Conservation (phyloP, 768 basidiomycete species). For the Phlebiopsis flavidoalba region DNA sequence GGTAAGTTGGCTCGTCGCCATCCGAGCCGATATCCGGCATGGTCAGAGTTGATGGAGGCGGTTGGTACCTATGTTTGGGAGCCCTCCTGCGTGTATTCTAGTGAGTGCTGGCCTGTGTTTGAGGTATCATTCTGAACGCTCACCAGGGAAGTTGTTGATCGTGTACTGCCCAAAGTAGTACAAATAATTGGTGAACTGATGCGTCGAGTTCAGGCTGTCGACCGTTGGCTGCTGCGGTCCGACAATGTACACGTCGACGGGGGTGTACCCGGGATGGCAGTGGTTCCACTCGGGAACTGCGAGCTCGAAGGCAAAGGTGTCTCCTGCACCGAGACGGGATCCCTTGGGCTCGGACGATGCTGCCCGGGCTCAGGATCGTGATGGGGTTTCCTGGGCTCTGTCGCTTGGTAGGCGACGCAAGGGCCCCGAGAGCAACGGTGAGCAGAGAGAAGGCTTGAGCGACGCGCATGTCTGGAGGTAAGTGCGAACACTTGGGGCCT, state of each 20-base stretch:
- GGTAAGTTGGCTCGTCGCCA: not conserved
- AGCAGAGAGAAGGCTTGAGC: not conserved
- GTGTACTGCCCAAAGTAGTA: not conserved
- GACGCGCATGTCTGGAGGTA: not conserved
- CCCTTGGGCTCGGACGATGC: not conserved
- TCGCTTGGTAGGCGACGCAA: not conserved
- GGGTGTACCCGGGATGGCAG: constrained; percentile 6
- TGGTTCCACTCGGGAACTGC: not conserved
- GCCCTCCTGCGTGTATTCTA: not conserved
- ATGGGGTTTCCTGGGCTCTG: not conserved
- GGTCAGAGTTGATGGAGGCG: not conserved
- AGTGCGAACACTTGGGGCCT: not conserved
- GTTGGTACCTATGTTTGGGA: not conserved
- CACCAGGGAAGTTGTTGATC: not conserved
- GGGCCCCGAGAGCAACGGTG: not conserved
- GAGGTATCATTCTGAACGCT: not conserved
- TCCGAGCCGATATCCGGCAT: not conserved
- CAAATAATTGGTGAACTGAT: not conserved
- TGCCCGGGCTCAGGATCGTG: not conserved
- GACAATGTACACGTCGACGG: not conserved
- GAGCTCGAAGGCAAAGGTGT: not conserved
- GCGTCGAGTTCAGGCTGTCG: not conserved
- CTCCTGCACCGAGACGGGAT: not conserved
- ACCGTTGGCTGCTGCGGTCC: not conserved
- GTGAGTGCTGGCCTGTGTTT: not conserved